These are phyloP conservation scores for Carpinus viminea DNA, from an alignment of 306 rosid species.

Conservation along the genomic window DNA sequence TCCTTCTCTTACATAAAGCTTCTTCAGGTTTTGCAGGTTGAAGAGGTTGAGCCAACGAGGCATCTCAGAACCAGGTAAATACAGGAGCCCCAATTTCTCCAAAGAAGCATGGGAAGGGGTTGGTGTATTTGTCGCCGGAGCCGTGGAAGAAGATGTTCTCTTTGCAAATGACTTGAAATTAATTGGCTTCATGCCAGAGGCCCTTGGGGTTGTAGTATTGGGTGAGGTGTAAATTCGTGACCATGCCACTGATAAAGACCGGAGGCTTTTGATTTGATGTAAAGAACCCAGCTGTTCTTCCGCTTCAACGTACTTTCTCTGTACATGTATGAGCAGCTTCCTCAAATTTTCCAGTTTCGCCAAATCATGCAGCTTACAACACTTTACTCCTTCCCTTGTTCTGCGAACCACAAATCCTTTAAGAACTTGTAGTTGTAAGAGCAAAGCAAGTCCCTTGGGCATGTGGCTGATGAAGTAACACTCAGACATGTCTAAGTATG, in stretches of 20 bases:
- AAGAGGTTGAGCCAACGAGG: neutral
- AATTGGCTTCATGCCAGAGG: no score
- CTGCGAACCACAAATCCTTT: constrained; percentile 26
- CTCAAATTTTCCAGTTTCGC: neutral
- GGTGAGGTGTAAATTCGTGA: no score
- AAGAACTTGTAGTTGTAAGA: constrained; percentile 23
- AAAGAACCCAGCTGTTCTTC: neutral
- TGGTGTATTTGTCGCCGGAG: neutral
- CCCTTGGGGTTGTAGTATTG: no score
- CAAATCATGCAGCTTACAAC: constrained; percentile 15
- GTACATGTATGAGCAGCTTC: constrained; percentile 25
- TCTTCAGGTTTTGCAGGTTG: neutral
- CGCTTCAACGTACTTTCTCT: neutral
- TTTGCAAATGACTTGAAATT: no score
- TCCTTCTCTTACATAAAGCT: constrained; percentile 26
- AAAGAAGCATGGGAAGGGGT: neutral
- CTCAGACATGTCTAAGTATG: constrained; percentile 24
- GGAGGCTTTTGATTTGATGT: neutral
- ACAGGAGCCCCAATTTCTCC: constrained; percentile 24
- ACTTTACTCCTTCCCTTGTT: no score
- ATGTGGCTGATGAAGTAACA: constrained; percentile 27
- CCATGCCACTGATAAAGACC: constrained; percentile 24
- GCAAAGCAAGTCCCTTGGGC: constrained; percentile 19
- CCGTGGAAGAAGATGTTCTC: no score
- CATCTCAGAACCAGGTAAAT: neutral